Base-by-base conservation (phyloP, 495 filamentous ascomycete species). In the Cercophora sp. region DNA sequence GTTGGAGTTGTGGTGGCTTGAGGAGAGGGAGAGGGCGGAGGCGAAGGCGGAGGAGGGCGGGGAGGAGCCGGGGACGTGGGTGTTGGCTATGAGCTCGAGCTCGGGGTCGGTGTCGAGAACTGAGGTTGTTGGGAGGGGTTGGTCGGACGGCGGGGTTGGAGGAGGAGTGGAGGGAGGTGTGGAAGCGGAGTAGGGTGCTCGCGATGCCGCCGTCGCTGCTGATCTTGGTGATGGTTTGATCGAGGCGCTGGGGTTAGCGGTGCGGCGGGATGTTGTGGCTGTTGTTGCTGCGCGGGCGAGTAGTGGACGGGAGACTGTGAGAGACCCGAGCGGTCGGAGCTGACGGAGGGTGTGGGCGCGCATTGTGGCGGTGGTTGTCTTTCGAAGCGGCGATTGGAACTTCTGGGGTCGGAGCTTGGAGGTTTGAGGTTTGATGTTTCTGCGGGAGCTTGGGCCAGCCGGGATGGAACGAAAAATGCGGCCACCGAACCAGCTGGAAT, bases 1-100 rank as follows among this genome's bases (percentile, higher is more conserved):
- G 25, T 77, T 65, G 20, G 74, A 57, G 26, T 79, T 76, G 44
- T 4, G 22, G 43, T 45, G 23, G 44, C 8, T 51, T 50, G 58
- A 57, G 25, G 59, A 54, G 32, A 61, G 55, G 52, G 51, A 39
- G 43, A 63, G 10, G 45, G 62, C 51, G 6, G 61, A 18, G 8
- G 58, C 50, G 39, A 60, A 57, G 41, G 52, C 26, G 0, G 37
- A 5, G 2, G 5, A 4, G 8, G 15, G 19, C 13, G 5, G 10
- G 29, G 27, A 20, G 5, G 4, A 6, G 15, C 20, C 13, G 5
- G 10, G 29, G 27, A 20, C 16, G 5, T 32, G 31, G 59, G 31
- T 23, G 50, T 52, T 18, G 61, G 62, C 19, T 20, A 40, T 18
- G 3, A 55, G 39, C 27, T 36, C 29, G 24, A 37, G 47, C 16